phyloP scores from a whole-genome alignment of 768 basidiomycete genomes.

The Pleurotus platypus region DNA sequence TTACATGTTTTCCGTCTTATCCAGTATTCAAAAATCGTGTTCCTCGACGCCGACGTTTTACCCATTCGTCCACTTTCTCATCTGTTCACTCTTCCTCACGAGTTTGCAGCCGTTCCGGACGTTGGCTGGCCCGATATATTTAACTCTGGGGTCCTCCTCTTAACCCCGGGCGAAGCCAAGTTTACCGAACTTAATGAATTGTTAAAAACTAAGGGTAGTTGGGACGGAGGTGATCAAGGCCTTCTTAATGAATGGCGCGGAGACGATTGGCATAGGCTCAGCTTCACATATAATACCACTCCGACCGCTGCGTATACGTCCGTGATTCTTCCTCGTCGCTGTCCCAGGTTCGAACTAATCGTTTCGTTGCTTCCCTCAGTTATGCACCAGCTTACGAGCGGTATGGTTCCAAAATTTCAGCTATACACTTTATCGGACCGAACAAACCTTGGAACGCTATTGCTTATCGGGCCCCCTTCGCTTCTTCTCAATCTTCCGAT shows the following conservation, averaged over 20 bases:
- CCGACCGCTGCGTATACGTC: constrained; percentile 96
- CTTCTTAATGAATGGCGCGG: constrained; percentile 94
- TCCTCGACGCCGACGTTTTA: constrained; percentile 90
- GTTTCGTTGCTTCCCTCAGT: constrained; percentile 35
- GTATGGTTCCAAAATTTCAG: constrained; percentile 82
- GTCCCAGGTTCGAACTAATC: constrained; percentile 22
- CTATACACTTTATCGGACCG: constrained; percentile 93
- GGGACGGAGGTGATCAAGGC: constrained; percentile 99
- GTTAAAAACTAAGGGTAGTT: constrained; percentile 76
- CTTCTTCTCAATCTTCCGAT: constrained; percentile 23
- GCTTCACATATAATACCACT: constrained; percentile 98
- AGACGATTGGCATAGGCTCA: constrained; percentile 84
- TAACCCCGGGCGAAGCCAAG: constrained; percentile 78
- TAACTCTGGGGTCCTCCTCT: constrained; percentile 94
- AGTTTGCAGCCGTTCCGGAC: constrained; percentile 93
- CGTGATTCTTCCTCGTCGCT: constrained; percentile 31
- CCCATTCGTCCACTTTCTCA: constrained; percentile 87
- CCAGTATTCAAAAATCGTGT: constrained; percentile 82
- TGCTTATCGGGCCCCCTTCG: constrained; percentile 56
- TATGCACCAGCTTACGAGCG: constrained; percentile 97
- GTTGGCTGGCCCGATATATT: constrained; percentile 99
- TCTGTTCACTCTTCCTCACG: constrained; percentile 78
- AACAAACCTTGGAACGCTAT: constrained; percentile 92
- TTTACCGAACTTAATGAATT: constrained; percentile 72
- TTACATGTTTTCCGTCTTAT: constrained; percentile 92